Evolutionary conservation across 1,139 yeast genomes (phyloP), one percentile per base, ranked within the genome.

Genomic region (Diutina rugosa): DNA sequence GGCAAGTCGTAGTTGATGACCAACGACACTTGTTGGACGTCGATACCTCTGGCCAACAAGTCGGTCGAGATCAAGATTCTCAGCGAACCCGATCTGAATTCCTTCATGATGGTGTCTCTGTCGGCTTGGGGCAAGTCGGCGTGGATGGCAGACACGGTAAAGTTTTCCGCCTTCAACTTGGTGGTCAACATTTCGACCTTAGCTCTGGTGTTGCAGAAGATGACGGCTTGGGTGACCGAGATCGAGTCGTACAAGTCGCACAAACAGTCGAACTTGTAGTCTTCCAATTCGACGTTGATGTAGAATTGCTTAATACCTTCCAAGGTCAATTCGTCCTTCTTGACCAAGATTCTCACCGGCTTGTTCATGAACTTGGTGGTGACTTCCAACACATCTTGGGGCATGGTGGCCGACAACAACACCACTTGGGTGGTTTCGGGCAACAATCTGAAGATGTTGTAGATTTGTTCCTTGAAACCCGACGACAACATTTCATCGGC

Each of bases 11-110:
- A 93, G 85, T 93, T 93, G 74, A 93, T 91, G 69, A 93, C 99
- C 71, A 93, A 81, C 57, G 98, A 91, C 64, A 93, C 98, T 79
- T 93, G 99, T 82, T 93, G 99, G 64, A 93, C 97, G 79, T 93
- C 99, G 68, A 93, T 91, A 86, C 99, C 99, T 83, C 99, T 89
- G 69, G 99, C 99, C 79, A 91, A 87, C 76, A 93, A 86, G 76
- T 93, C 99, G 64, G 99, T 93, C 65, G 97, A 81, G 73, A 93
- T 91, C 77, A 93, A 83, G 65, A 93, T 91, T 81, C 99, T 90
- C 62, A 98, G 90, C 62, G 96, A 89, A 73, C 99, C 99, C 64
- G 95, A 87, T 82, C 99, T 86, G 84, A 93, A 93, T 80, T 93
- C 98, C 77, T 88, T 84, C 99, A 93, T 93, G 73, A 93, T 90